Base-by-base conservation (phyloP, 176 grass and related monocot species). In the Lolium rigidum region DNA sequence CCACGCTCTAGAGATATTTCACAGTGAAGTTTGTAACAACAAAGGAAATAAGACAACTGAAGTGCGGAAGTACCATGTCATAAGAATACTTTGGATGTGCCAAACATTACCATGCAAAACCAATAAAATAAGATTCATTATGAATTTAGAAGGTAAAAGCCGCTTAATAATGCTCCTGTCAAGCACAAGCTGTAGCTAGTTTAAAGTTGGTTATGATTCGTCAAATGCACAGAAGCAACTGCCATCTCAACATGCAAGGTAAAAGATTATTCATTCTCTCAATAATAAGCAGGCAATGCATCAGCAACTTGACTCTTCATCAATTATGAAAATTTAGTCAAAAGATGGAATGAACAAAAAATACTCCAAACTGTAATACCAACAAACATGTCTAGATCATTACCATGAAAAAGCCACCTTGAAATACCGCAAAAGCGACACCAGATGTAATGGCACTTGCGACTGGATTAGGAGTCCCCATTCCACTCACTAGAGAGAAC, bases 321-420 rank as follows among this genome's bases (percentile, higher is more conserved):
- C 60, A 66, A 49, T 56, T 35, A 66, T 57, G 17, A 57, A 80
- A 80, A 49, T 47, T 15, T 67, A 78, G 37, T 25, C 18, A 71
- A 43, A 78, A 24, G 44, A 64, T 39, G 13, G 17, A 41, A 52
- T 28, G 55, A 57, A 9, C 44, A 86, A 18, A 72, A 87, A 83
- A 16, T 56, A 28, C 25, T 41, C 14, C 24, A 73, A 83, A 55
- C 15, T 25, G 7, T 52, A 54, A 18, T 64, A 50, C 58, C 68
- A 47, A 54, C 11, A 84, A 80, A 76, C 0, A 89, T 20, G 18
- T 46, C 2, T 64, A 76, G 24, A 13, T 87, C 38, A 85, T 66
- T 95, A 95, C 93, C 96, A 92, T 92, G 84, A 98, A 95, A 86
- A 98, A 86, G 15, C 86, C 93, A 82, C 93, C 93, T 87, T 94